phyloP scores from a whole-genome alignment of 2,329 filamentous ascomycete genomes.

The Aspergillus bombycis region DNA sequence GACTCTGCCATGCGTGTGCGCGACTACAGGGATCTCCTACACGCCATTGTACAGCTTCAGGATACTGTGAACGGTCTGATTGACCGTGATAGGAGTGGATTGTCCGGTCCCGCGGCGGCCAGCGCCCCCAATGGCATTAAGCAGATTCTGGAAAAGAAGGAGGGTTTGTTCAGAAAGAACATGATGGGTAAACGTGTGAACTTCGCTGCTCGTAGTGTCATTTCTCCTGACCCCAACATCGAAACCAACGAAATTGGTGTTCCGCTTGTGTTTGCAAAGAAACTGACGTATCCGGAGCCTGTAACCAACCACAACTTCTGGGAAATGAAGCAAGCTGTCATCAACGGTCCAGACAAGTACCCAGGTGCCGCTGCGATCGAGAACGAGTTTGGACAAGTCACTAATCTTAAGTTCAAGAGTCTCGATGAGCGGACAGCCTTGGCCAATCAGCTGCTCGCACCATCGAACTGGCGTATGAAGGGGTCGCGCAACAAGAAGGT shows the following conservation, averaged over 20 bases:
- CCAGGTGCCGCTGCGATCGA: constrained; percentile 93
- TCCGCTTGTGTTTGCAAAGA: constrained; percentile 94
- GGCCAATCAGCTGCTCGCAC: constrained; percentile 89
- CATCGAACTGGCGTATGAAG: constrained; percentile 72
- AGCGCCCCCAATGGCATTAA: constrained; percentile 93
- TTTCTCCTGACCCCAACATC: constrained; percentile 97
- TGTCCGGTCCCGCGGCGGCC: constrained; percentile 75
- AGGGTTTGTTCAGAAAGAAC: constrained; percentile 96
- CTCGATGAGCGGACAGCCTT: constrained; percentile 84
- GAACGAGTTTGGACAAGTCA: constrained; percentile 89
- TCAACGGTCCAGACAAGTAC: constrained; percentile 92
- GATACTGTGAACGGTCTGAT: constrained; percentile 91
- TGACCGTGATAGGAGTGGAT: constrained; percentile 83
- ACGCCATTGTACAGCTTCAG: constrained; percentile 81
- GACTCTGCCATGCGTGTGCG: constrained; percentile 55
- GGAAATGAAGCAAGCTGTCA: constrained; percentile 92
- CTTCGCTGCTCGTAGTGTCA: constrained; percentile 94
- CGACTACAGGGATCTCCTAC: constrained; percentile 76
- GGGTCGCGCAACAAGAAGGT: constrained; percentile 92
- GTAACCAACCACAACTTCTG: constrained; percentile 97
- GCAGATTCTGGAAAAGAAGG: constrained; percentile 97
- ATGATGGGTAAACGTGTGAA: constrained; percentile 99
- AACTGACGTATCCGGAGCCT: constrained; percentile 94
- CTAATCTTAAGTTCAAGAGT: constrained; percentile 84
- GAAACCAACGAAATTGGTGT: constrained; percentile 99